Evolutionary conservation across 208 protist genomes (phyloP).

Genomic region (Wallacemonas sp.): DNA sequence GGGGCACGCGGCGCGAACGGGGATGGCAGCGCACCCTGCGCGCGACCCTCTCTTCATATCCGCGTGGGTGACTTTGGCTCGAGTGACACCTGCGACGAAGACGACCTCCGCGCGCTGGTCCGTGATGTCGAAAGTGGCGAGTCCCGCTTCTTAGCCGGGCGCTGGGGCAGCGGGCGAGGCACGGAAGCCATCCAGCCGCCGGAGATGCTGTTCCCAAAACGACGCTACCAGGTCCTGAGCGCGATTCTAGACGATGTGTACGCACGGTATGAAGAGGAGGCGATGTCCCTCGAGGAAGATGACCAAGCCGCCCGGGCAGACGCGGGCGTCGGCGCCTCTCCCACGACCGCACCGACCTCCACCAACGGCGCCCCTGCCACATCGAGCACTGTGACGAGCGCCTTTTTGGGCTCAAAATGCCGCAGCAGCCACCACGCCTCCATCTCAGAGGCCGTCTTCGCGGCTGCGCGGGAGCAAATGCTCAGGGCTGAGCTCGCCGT

Average conservation of each 20-base stretch:
- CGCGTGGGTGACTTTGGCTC: constrained; percentile 80
- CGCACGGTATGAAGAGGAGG: constrained; percentile 8
- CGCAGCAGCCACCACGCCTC: too few species aligned
- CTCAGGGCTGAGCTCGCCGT: constrained; percentile 60
- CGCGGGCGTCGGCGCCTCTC: not conserved
- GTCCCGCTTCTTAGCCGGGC: constrained; percentile 43
- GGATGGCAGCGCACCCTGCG: not conserved
- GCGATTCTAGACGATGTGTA: constrained; percentile 24
- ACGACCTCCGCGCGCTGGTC: constrained; percentile 45
- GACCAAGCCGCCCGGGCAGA: not conserved
- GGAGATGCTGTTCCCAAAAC: constrained; percentile 56
- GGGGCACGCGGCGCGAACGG: not conserved
- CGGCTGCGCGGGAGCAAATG: constrained; percentile 24
- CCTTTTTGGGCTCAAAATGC: too few species aligned
- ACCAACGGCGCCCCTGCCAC: not conserved
- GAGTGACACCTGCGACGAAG: constrained; percentile 66
- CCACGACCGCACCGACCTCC: not conserved
- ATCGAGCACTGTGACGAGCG: not conserved
- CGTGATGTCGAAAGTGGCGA: constrained; percentile 49
- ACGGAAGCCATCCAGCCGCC: constrained; percentile 86
- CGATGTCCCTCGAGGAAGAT: not conserved
- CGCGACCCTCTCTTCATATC: constrained; percentile 22
- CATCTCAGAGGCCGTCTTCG: constrained; percentile 17
- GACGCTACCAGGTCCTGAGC: constrained; percentile 51
- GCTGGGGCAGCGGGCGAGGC: constrained; percentile 59